A percentile compares a stretch with the other conserved stretches of the same genome.
Conservation (phyloP, 169 alveolate genomes). For the Eimeria praecox region DNA sequence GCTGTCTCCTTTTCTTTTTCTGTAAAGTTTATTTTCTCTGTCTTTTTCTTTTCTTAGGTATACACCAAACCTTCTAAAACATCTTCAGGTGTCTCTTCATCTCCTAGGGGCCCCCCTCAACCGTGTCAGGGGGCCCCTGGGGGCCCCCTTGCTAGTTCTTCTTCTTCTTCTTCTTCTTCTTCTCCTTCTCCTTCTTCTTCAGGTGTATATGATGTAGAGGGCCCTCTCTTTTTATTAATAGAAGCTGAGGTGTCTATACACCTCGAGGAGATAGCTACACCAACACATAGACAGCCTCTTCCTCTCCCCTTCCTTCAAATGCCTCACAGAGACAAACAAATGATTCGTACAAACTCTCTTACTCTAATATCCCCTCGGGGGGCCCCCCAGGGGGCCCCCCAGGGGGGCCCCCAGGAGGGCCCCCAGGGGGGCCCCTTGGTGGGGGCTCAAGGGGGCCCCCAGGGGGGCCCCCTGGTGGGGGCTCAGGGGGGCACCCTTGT, state of each 20-base stretch:
- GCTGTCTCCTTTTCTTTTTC: not conserved
- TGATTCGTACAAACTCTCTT: too few relatives aligned
- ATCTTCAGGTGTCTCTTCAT: too few relatives aligned
- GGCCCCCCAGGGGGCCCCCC: too few relatives aligned
- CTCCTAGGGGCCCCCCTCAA: not conserved
- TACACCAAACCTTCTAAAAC: not conserved
- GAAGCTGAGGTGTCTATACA: constrained; percentile 32
- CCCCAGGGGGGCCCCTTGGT: too few relatives aligned
- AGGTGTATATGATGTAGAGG: not conserved
- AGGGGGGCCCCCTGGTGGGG: not conserved
- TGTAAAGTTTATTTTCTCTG: too few relatives aligned
- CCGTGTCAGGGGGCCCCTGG: not conserved
- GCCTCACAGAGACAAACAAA: not conserved
- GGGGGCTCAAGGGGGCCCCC: too few relatives aligned
- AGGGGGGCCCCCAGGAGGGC: too few relatives aligned
- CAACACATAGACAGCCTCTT: not conserved
- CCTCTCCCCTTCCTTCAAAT: not conserved
- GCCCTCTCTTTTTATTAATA: not conserved
- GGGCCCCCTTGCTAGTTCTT: too few relatives aligned
- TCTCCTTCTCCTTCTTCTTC: too few relatives aligned
- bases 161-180: too few relatives aligned
- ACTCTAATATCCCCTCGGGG: not conserved
- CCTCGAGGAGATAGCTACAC: not conserved
- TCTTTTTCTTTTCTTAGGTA: not conserved
- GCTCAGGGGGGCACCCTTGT: not conserved